Base-by-base conservation (phyloP, 2,329 filamentous ascomycete species). In the Talaromyces sp. region DNA sequence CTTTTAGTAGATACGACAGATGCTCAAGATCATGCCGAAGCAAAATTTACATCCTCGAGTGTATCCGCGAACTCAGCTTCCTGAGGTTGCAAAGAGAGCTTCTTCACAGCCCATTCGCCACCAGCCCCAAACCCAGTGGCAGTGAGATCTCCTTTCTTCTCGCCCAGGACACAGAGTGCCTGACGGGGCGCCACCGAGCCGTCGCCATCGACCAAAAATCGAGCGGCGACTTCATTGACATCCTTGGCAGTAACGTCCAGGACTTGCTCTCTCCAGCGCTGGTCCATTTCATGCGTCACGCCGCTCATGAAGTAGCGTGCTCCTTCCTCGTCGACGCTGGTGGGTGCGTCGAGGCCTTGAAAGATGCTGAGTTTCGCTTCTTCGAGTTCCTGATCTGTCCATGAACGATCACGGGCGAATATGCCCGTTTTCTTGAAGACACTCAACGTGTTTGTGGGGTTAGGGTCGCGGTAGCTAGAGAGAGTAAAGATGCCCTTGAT, bases 321-420 rank as follows among this genome's bases (percentile, higher is more conserved):
- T 39, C 93, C 95, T 75, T 98, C 93, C 58, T 90, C 83, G 73
- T 90, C 95, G 23, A 98, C 92, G 42, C 90, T 89, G 69, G 88
- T 84, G 0, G 95, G 95, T 11, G 93, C 93, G 76, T 99, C 95
- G 9, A 97, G 85, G 39, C 85, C 83, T 76, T 99, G 93, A 82
- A 99, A 99, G 12, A 96, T 89, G 31, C 90, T 92, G 42, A 99
- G 86, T 79, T 99, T 99, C 66, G 95, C 95, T 75, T 99, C 95
- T 72, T 98, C 93, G 1, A 99, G 82, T 72, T 99, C 93, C 40
- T 88, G 86, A 25, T 89, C 86, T 1, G 86, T 87, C 92, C 92
- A 98, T 62, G 86, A 76, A 70, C 89, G 89, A 68, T 96, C 88
- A 11, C 87, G 83, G 0, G 93, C 95, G 87, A 92, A 97, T 25